Evolutionary conservation across 441 rosid species (phyloP).

Genomic region (Pelargonium australe): DNA sequence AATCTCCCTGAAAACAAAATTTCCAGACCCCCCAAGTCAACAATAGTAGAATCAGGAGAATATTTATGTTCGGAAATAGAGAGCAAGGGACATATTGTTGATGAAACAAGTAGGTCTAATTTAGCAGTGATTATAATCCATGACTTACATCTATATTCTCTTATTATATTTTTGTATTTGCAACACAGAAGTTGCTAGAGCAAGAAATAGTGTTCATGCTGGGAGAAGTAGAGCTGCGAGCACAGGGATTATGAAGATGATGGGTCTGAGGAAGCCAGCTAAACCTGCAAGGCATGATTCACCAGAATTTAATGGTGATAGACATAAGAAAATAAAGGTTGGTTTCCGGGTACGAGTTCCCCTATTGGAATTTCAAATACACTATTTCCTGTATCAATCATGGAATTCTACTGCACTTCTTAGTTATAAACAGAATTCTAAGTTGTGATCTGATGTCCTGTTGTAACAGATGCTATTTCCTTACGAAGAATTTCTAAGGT

Average conservation of each 20-base stretch:
- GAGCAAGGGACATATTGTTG: conserved; percentile 31
- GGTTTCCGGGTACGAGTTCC: conserved; percentile 7
- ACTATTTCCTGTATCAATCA: neutral
- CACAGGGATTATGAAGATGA: conserved; percentile 47
- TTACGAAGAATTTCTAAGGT: conserved; percentile 62
- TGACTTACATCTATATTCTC: conserved; percentile 9
- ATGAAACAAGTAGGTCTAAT: conserved; percentile 36
- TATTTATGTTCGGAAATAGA: conserved; percentile 33
- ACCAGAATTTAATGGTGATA: conserved; percentile 26
- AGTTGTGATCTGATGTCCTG: conserved; percentile 13
- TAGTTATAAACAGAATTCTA: conserved; percentile 12
- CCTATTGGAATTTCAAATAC: too few relatives aligned
- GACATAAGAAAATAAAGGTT: conserved; percentile 42
- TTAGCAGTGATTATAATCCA: conserved; percentile 14
- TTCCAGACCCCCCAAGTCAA: conserved; percentile 31
- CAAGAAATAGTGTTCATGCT: conserved; percentile 24
- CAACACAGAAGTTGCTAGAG: conserved; percentile 34
- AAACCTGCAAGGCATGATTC: conserved; percentile 32
- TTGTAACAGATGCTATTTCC: conserved; percentile 66
- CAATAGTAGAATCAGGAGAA: conserved; percentile 26
- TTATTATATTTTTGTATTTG: conserved; percentile 20
- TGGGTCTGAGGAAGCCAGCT: conserved; percentile 48
- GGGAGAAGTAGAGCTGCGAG: conserved; percentile 34
- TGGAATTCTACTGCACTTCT: conserved; percentile 8
- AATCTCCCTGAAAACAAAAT: conserved; percentile 24